phyloP scores from a whole-genome alignment of 2,329 filamentous ascomycete species.

The Talaromyces sp. region DNA sequence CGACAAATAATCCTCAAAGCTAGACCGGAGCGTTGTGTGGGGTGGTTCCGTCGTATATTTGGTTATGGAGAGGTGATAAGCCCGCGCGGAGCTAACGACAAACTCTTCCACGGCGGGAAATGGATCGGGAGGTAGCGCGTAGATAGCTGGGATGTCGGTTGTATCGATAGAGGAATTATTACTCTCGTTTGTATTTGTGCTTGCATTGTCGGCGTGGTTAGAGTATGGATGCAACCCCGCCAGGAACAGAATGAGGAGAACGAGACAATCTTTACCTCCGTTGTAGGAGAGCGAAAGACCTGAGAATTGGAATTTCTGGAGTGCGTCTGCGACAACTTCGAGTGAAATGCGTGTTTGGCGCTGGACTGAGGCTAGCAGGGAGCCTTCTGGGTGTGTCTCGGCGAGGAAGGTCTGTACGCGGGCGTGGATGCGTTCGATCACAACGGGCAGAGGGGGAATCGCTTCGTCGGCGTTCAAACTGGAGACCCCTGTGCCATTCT shows the following conservation, averaged over 20 bases:
- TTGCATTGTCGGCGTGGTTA: conserved; percentile 18
- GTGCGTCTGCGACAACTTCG: conserved; percentile 72
- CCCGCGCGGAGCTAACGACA: conserved; percentile 65
- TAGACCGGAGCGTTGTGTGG: conserved; percentile 67
- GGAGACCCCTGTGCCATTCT: conserved; percentile 9
- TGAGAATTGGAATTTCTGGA: conserved; percentile 73
- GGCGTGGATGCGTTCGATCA: conserved; percentile 67
- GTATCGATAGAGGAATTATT: neutral
- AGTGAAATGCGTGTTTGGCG: conserved; percentile 73
- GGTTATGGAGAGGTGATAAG: conserved; percentile 75
- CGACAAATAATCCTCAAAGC: conserved; percentile 73
- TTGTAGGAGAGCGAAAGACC: conserved; percentile 93
- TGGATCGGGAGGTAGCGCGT: conserved; percentile 82
- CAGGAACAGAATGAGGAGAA: conserved; percentile 85
- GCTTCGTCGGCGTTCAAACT: conserved; percentile 1
- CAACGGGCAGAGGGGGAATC: conserved; percentile 49
- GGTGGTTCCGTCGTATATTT: conserved; percentile 69
- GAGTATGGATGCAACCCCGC: conserved; percentile 59
- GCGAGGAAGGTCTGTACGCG: conserved; percentile 67
- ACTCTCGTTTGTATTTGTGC: neutral
- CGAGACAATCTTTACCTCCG: conserved; percentile 95
- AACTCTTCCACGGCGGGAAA: conserved; percentile 87
- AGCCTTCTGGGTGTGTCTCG: conserved; percentile 58
- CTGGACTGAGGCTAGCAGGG: conserved; percentile 67
- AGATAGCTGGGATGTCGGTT: conserved; percentile 72